These are phyloP conservation scores for Nannochloropsis gaditana DNA, from an alignment of 108 stramenopile species.

Conservation along the genomic window DNA sequence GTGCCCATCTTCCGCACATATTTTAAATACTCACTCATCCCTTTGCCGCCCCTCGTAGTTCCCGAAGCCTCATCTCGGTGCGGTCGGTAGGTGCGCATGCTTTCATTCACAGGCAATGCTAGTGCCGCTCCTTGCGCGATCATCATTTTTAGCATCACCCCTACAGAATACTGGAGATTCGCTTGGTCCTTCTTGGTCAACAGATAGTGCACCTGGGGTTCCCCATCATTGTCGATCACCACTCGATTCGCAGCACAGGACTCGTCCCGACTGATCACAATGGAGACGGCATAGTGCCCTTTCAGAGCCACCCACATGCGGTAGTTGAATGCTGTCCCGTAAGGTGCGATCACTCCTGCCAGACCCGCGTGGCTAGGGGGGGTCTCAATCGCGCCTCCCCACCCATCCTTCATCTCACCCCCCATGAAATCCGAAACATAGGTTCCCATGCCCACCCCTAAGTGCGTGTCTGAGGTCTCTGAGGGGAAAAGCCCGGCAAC, in stretches of 20 bases:
- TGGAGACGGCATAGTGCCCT: conserved; percentile 29
- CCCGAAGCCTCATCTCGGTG: background rate
- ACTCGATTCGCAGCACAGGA: conserved; percentile 46
- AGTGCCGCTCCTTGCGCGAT: conserved; percentile 30
- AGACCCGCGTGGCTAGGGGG: conserved; percentile 57
- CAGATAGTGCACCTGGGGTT: conserved; percentile 28
- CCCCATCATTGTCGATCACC: conserved; percentile 27
- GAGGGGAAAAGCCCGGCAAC: conserved; percentile 46
- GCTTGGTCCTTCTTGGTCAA: conserved; percentile 25
- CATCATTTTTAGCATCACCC: conserved; percentile 29
- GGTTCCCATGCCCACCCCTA: conserved; percentile 47
- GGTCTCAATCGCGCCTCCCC: conserved; percentile 58
- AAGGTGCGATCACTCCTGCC: conserved; percentile 45
- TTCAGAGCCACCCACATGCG: conserved; percentile 30
- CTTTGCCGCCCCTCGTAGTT: conserved; percentile 13
- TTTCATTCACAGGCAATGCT: conserved; percentile 28
- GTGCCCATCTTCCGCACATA: conserved; percentile 30
- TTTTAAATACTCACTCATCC: conserved; percentile 30
- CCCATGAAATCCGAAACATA: conserved; percentile 45
- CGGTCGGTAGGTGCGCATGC: background rate
- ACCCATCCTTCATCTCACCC: conserved; percentile 39
- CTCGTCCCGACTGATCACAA: conserved; percentile 49
- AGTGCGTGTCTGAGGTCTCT: background rate
- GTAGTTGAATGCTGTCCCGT: conserved; percentile 46
- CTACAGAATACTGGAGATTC: background rate